A percentile compares a stretch with the other conserved stretches of the same genome.
These are phyloP conservation scores for Exophiala sp. DNA, from an alignment of 2,329 filamentous ascomycete species.

Conservation along the genomic window DNA sequence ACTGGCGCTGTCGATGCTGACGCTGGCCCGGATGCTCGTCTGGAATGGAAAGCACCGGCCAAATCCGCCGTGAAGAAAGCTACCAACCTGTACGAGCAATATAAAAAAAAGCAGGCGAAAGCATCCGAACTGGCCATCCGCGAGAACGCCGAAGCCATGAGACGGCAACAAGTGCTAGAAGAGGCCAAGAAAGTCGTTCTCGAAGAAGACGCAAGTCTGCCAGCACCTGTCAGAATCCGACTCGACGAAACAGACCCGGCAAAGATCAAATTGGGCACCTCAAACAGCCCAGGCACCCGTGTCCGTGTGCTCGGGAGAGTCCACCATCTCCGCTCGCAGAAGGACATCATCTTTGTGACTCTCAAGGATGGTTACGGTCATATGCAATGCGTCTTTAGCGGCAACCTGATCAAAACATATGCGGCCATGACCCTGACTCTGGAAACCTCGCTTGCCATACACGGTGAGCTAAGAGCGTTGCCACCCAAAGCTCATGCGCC, in stretches of 20 bases:
- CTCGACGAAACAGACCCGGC: conserved; percentile 64
- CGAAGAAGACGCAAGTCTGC: conserved; percentile 65
- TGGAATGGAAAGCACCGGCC: conserved; percentile 73
- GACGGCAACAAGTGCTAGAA: conserved; percentile 65
- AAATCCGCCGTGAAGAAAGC: conserved; percentile 86
- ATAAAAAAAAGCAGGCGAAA: conserved; percentile 80
- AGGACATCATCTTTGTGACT: conserved; percentile 81
- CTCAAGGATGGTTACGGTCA: conserved; percentile 76
- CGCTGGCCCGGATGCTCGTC: conserved; percentile 58
- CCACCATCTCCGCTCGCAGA: conserved; percentile 73
- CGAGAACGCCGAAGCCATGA: conserved; percentile 66
- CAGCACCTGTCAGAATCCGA: conserved; percentile 67
- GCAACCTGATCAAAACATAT: conserved; percentile 83
- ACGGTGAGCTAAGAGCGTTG: conserved; percentile 76
- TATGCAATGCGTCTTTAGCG: conserved; percentile 76
- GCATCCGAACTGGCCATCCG: conserved; percentile 66
- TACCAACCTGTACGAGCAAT: conserved; percentile 63
- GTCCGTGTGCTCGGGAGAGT: conserved; percentile 78
- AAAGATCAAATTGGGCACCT: conserved; percentile 50
- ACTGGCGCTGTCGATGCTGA: conserved; percentile 55
- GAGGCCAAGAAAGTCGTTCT: conserved; percentile 73
- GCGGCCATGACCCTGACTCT: conserved; percentile 78
- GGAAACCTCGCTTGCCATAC: conserved; percentile 79
- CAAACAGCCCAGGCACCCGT: conserved; percentile 59
- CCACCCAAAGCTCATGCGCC: conserved; percentile 72